phyloP scores from a whole-genome alignment of 2,329 filamentous ascomycete genomes.

The Aspergillus sp. region DNA sequence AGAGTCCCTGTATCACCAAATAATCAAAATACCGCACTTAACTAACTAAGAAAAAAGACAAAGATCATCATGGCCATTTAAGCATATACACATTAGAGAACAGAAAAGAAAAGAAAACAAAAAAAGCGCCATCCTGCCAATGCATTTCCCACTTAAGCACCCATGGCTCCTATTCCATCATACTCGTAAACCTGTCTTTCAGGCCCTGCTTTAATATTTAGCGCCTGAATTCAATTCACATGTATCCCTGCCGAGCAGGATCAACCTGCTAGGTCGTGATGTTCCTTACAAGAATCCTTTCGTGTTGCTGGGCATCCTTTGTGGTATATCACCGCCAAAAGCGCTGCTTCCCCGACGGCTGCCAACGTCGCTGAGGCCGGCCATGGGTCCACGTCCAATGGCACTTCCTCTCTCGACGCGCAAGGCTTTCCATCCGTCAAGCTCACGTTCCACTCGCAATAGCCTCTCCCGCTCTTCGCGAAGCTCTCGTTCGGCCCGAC shows the following conservation, averaged over 20 bases:
- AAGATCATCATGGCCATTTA: constrained; percentile 10
- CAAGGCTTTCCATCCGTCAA: constrained; percentile 74
- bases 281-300: constrained; percentile 66
- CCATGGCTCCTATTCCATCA: constrained; percentile 2
- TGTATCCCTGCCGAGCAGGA: too few species aligned
- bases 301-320: constrained; percentile 66
- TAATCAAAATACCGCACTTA: not conserved
- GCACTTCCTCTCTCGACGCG: constrained; percentile 56
- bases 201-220: constrained; percentile 9
- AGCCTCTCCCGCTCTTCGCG: constrained; percentile 82
- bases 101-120: constrained; percentile 6
- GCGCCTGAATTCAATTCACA: constrained; percentile 5
- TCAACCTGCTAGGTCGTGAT: too few species aligned
- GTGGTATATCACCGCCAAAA: constrained; percentile 50
- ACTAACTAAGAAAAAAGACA: not conserved
- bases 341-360: constrained; percentile 36
- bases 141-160: too few species aligned
- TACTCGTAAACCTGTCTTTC: constrained; percentile 4
- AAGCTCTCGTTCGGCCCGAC: constrained; percentile 83
- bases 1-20: not conserved
- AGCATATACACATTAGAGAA: constrained; percentile 11
- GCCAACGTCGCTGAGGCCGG: constrained; percentile 34
- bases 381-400: constrained; percentile 24
- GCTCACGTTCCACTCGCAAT: constrained; percentile 76
- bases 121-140: constrained; percentile 3